Evolutionary conservation across 331 rosid genomes (phyloP), one percentile per base, ranked within the genome.

Genomic region (Malus hybrid): DNA sequence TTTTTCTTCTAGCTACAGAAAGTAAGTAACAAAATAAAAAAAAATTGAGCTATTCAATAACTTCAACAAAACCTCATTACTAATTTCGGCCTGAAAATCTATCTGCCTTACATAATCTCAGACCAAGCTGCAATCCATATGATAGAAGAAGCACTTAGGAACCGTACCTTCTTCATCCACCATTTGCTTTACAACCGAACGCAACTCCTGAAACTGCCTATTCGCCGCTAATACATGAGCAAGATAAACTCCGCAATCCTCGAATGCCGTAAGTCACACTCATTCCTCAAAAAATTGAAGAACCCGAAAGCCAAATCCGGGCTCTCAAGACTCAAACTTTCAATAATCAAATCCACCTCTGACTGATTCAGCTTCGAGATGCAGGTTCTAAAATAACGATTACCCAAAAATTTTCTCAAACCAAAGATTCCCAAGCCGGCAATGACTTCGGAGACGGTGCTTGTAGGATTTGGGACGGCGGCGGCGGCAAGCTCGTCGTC

Each of bases 181-280:
- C 83, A 82, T 63, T 67, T 84, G 74, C 76, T 75, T 80, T 39
- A 84, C 33, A 44, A 80, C 50, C 70, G 72, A 79, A 46, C 74
- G 81, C 76, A 84, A 64, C 75, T 84, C 86, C 60, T 77, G 77
- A 34, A 84, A 87, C 70, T 76, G 56, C 70, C 70, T 32, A 9
- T 52, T 61, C 44, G 75, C 78, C 7, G 82, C 90, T 18, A 87
- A 72, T 80, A 72, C 71, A 75, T 87, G 88, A 29, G 82, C 72
- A 82, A 73, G 22, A 72, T 59, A n/a, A 82, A 55, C 56, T 46
- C 66, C 5, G 85, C 82, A 77, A 61, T 48, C 36, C 69, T 50
- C 1, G 86, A 84, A 77, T 79, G 90, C 73, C 80, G 81, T 80
- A 84, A 84, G n/a, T 73, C 81, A 19, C 74, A 77, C 70, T 62